A percentile compares a stretch with the other conserved stretches of the same genome.
These are phyloP conservation scores for Pseudevernia furfuracea DNA, from an alignment of 495 filamentous ascomycete genomes.

Conservation along the genomic window DNA sequence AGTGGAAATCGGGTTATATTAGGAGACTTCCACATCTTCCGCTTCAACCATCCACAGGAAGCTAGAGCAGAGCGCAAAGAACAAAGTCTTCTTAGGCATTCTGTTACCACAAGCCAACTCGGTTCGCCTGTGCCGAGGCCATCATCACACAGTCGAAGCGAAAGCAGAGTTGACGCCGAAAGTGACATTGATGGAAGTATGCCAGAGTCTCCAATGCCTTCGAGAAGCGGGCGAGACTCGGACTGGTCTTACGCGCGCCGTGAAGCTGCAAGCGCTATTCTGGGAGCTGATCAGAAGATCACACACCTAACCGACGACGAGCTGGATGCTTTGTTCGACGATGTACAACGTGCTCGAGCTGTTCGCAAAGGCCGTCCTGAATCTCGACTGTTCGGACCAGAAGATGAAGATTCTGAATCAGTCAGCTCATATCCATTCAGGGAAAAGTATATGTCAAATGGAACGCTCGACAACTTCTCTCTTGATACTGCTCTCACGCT, in stretches of 20 bases:
- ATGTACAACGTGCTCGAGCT: slow-evolving; percentile 81
- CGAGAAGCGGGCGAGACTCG: slow-evolving; percentile 65
- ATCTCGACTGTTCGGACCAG: slow-evolving; percentile 43
- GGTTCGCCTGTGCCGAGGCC: slow-evolving; percentile 62
- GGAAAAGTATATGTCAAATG: slow-evolving; percentile 94
- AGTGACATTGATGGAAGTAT: slow-evolving; percentile 60
- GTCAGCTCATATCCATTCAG: slow-evolving; percentile 78
- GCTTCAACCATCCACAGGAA: slow-evolving; percentile 97
- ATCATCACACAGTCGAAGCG: slow-evolving; percentile 64
- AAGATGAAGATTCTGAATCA: slow-evolving; percentile 87
- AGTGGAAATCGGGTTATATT: slow-evolving; percentile 94
- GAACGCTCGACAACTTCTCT: slow-evolving; percentile 93
- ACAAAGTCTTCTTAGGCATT: slow-evolving; percentile 80
- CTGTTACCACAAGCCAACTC: slow-evolving; percentile 73
- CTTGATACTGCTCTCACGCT: slow-evolving; percentile 90
- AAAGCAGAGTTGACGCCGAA: slow-evolving; percentile 69
- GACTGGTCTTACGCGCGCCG: slow-evolving; percentile 94
- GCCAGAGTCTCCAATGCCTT: slow-evolving; percentile 71
- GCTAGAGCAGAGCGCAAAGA: slow-evolving; percentile 88
- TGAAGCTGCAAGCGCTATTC: slow-evolving; percentile 82
- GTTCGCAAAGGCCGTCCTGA: slow-evolving; percentile 63
- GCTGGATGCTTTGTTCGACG: slow-evolving; percentile 87
- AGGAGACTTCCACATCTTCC: slow-evolving; percentile 97
- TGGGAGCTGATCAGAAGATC: slow-evolving; percentile 90
- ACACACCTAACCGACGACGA: slow-evolving; percentile 85